Evolutionary conservation across 805 yeast species (phyloP), one percentile per base, ranked within the genome.

Genomic region (Metschnikowia proteae): DNA sequence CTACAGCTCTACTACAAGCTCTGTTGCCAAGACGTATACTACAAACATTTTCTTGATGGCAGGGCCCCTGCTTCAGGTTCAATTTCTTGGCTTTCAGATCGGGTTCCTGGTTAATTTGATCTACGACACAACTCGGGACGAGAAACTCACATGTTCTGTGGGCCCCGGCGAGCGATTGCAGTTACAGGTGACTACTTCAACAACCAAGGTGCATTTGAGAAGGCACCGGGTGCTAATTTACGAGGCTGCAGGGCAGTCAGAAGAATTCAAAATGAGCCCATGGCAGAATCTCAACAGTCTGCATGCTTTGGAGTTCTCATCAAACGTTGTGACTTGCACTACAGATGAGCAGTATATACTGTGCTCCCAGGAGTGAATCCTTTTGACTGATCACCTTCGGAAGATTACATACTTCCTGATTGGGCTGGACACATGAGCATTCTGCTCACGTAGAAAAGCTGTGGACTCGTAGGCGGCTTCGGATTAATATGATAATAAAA

Each of bases 121-220:
- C 9, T 34, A 28, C 27, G 39, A 41, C 28, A 35, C 26, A 30
- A 6, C 43, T n/a, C 38, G 31, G 11, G 54, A 51, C n/a, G 55
- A 56, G 27, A 52, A 50, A 28, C 26, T 54, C 9, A 31, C 43
- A 2, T 56, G 59, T 17, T 35, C 48, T 7, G 53, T 56, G 1
- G 40, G 34, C 2, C 53, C 58, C 1, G 59, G 59, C 8, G 31
- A 47, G 30, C 41, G 30, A 5, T 34, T 56, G 5, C 59, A 56
- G 42, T 30, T 56, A 29, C 56, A 52, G 17, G 48, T 48, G n/a
- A 46, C 30, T 8, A 41, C 46, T 7, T 35, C 38, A 3, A 38
- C 32, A 6, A 46, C 38, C 23, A 38, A 36, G 29, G 43, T 53
- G 43, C 22, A 33, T 27, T 40, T 40, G 23, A 40, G 11, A n/a